Base-by-base conservation (phyloP, 2,329 filamentous ascomycete species). In the Colletotrichum spinosum region DNA sequence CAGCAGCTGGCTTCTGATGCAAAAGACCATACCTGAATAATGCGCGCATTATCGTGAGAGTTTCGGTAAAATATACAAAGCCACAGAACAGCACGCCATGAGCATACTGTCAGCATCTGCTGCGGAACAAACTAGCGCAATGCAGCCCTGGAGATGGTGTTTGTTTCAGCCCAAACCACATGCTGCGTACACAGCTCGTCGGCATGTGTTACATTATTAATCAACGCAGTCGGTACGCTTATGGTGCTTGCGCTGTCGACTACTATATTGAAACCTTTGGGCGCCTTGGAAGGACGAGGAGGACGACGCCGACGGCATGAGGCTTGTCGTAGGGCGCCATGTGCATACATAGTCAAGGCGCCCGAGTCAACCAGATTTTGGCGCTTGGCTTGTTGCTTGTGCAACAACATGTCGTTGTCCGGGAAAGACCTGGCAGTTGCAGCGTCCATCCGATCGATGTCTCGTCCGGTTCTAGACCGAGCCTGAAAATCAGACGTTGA, bases 251-350 rank as follows among this genome's bases (percentile, higher is more conserved):
- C 25, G 25, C 25, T 25, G 25, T 25, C 4, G 25, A 25, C 25
- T 4, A 25, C 25, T 25, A 25, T 4, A 5, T 4, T 25, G 25
- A 5, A 25, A 25, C 25, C 25, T 25, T 25, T 25, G 25, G 25
- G 25, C 25, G 25, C 25, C 25, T 25, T 25, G 25, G 25, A 5
- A 46, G 56, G 17, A 37, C n/a, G 15, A 34, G 33, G 17, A 39
- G 37, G 25, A 34, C 9, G 25, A 25, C 25, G 13, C 9, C 42
- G 42, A 42, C 46, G 58, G 53, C 62, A 53, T 62, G 62, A 52
- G 62, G 62, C 58, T 57, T 13, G 9, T 42, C 13, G 62, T 41
- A 65, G 62, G 62, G 62, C 62, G 58, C 46, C 12, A 12, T 54
- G 25, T 42, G 38, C 48, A 46, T 13, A 5, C 25, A 25, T 25